Conservation (phyloP, 495 filamentous ascomycete species). For the Trichoderma gamsii region DNA sequence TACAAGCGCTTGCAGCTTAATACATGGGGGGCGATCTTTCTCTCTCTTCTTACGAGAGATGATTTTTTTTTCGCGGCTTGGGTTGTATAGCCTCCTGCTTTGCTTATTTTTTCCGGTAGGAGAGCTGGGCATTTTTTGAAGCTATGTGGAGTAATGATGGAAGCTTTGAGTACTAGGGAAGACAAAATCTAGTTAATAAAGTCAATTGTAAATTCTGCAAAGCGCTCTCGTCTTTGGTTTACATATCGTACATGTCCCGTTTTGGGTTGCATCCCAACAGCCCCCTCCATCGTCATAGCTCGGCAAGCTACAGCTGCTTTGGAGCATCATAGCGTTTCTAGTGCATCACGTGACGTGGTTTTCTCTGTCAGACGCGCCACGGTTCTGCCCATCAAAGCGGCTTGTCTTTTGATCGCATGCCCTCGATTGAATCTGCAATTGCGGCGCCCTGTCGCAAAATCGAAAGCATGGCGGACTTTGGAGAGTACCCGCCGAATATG, state of each 20-base stretch:
- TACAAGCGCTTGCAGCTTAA: not conserved
- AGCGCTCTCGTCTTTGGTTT: too few species aligned
- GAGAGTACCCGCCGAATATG: constrained; percentile 53
- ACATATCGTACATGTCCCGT: too few species aligned
- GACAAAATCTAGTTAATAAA: not conserved
- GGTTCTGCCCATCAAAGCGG: too few species aligned
- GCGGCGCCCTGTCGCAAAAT: too few species aligned
- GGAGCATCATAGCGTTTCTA: too few species aligned
- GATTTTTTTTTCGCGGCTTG: not conserved
- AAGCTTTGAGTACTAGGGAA: not conserved
- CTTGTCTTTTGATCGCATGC: not conserved
- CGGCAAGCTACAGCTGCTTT: too few species aligned
- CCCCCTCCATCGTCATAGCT: too few species aligned
- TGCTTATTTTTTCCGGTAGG: not conserved
- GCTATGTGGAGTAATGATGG: not conserved
- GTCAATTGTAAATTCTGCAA: not conserved
- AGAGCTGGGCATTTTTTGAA: not conserved
- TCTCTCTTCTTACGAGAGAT: not conserved
- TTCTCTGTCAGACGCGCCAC: too few species aligned
- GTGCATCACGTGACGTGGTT: too few species aligned
- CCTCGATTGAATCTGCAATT: not conserved
- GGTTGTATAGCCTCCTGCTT: not conserved
- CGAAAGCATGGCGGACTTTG: constrained; percentile 49
- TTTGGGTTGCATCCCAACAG: too few species aligned
- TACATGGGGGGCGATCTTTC: not conserved